Base-by-base conservation (phyloP, 441 rosid species). In the Viola pubescens region DNA sequence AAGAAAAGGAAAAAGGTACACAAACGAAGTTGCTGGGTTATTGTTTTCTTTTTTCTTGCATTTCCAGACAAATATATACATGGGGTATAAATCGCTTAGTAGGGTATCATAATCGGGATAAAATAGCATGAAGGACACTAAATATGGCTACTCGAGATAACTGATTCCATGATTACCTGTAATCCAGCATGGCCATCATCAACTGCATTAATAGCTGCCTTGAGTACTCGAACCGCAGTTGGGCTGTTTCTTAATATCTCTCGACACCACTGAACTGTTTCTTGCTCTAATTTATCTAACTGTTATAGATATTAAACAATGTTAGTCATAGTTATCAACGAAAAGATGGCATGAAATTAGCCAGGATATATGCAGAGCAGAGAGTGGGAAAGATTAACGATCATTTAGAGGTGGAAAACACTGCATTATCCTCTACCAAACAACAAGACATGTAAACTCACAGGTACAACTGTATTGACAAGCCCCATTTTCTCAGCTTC, bases 401-500 rank as follows among this genome's bases (percentile, higher is more conserved):
- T 4, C n/a, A 6, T 34, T 34, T 26, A 52, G 37, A 4, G 37
- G 9, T 40, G 6, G 6, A 14, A 48, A 37, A 10, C 38, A 10
- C 5, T 14, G 2, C 13, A 1, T 11, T 11, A 46, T 12, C n/a
- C 4, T 9, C 7, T 6, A 46, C 39, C 9, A 43, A 47, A 11
- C 2, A 48, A 40, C 9, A 47, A 56, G 9, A 48, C 12, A 39
- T 43, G 42, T 7, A 51, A 63, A 78, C 87, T 81, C 62, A 89
- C 97, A 16, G 88, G 89, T 37, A 89, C 95, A 70, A 89, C 86
- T 38, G 81, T 69, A 64, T 91, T 91, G 57, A 91, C 81, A 13
- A 91, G 97, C 59, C 97, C 98, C 97, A 91, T 91, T 77, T 81
- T 82, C 34, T 85, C 95, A 58, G 98, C 97, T 74, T 91, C 97